A percentile compares a stretch with the other conserved stretches of the same genome.
These are phyloP conservation scores for Endothia cerciana DNA, from an alignment of 2,329 filamentous ascomycete genomes.

Conservation along the genomic window DNA sequence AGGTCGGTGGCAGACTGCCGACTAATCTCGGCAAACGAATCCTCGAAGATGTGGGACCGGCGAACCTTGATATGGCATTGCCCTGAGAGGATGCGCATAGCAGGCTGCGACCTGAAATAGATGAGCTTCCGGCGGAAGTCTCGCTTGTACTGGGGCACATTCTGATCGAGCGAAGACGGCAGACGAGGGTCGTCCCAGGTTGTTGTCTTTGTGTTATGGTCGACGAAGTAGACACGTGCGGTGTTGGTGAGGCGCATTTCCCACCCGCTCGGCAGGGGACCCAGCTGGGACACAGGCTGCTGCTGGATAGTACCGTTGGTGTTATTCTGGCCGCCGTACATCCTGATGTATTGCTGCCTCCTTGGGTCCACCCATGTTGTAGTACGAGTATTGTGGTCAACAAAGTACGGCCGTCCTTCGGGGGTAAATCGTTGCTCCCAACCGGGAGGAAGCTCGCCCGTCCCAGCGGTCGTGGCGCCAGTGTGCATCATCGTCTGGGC, in stretches of 20 bases:
- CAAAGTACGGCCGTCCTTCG: slow-evolving; percentile 93
- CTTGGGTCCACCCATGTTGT: slow-evolving; percentile 98
- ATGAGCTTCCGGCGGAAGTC: slow-evolving; percentile 98
- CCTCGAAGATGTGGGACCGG: slow-evolving; percentile 96
- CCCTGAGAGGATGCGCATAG: slow-evolving; percentile 90
- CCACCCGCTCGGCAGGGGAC: slow-evolving; percentile 94
- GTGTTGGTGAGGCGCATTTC: slow-evolving; percentile 99
- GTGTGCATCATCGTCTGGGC: slow-evolving; percentile 90
- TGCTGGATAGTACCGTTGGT: slow-evolving; percentile 89
- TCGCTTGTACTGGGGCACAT: slow-evolving; percentile 98
- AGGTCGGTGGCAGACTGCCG: slow-evolving; percentile 92
- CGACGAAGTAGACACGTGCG: slow-evolving; percentile 96
- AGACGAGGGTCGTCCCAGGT: slow-evolving; percentile 98
- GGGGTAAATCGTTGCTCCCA: slow-evolving; percentile 98
- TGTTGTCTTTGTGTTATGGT: slow-evolving; percentile 99
- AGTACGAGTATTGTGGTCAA: slow-evolving; percentile 96
- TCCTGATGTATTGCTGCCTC: slow-evolving; percentile 95
- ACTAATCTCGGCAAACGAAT: slow-evolving; percentile 98
- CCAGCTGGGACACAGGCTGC: slow-evolving; percentile 95
- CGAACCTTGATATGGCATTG: slow-evolving; percentile 99
- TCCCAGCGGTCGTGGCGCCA: slow-evolving; percentile 90
- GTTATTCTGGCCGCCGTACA: slow-evolving; percentile 90
- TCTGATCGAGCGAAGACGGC: slow-evolving; percentile 94
- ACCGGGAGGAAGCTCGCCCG: slow-evolving; percentile 89
- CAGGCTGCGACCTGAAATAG: slow-evolving; percentile 98